phyloP scores from a whole-genome alignment of 2,329 filamentous ascomycete genomes.

The Paramyrothecium sp. region DNA sequence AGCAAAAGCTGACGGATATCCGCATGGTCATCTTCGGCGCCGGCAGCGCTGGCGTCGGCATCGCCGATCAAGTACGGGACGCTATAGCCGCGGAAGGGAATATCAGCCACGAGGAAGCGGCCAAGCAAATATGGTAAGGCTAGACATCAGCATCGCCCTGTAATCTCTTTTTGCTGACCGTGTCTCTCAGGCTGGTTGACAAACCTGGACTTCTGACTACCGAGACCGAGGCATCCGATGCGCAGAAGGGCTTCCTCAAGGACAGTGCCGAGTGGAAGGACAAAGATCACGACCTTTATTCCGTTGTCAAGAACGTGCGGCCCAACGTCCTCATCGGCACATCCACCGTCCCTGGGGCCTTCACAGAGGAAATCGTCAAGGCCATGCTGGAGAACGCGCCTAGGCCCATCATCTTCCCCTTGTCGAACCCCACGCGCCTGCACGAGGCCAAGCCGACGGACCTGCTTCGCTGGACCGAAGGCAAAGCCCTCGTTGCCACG shows the following conservation, averaged over 20 bases:
- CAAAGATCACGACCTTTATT: constrained; percentile 57
- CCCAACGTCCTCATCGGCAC: constrained; percentile 84
- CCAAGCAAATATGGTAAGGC: constrained; percentile 72
- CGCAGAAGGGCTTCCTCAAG: constrained; percentile 67
- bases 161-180: not conserved
- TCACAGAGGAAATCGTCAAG: constrained; percentile 70
- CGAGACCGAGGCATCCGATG: constrained; percentile 60
- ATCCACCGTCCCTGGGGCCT: constrained; percentile 73
- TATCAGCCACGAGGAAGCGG: constrained; percentile 71
- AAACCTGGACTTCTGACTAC: constrained; percentile 74
- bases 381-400: constrained; percentile 75
- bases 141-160: not conserved
- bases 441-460: constrained; percentile 81
- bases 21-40: constrained; percentile 76
- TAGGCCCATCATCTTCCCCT: constrained; percentile 74
- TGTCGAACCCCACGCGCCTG: constrained; percentile 81
- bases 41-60: constrained; percentile 79
- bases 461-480: constrained; percentile 74
- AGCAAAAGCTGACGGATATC: constrained; percentile 64
- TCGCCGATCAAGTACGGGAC: constrained; percentile 80
- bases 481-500: constrained; percentile 76
- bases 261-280: constrained; percentile 62
- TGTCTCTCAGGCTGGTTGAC: constrained; percentile 65
- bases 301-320: constrained; percentile 67
- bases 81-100: constrained; percentile 69